A percentile compares a stretch with the other conserved stretches of the same genome.
Conservation (phyloP, 163 green algal genomes). For the Volvox carteri region DNA sequence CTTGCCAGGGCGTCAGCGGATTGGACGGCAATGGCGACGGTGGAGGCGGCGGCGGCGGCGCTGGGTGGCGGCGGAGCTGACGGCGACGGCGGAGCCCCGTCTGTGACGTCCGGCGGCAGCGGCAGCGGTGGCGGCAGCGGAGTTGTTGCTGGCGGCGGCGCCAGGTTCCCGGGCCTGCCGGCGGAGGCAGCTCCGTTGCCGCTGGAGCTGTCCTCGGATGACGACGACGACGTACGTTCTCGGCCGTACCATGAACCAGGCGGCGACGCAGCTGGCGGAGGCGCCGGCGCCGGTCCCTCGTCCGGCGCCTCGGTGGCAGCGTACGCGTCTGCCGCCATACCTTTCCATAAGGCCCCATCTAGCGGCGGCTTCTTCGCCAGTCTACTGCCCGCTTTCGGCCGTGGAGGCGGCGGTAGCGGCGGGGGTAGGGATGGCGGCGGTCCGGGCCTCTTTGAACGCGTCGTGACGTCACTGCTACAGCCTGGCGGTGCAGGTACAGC, state of each 20-base stretch:
- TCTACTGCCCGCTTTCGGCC: conserved; percentile 41
- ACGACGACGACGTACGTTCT: background rate
- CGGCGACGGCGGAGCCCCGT: background rate
- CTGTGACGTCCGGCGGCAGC: background rate
- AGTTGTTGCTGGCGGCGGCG: background rate
- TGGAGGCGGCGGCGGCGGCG: background rate
- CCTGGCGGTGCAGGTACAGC: background rate
- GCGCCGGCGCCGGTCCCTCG: background rate
- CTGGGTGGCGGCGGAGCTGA: conserved; percentile 1
- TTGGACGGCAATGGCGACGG: background rate
- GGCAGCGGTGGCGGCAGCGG: background rate
- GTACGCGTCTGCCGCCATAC: conserved; percentile 28
- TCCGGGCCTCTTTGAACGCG: conserved; percentile 16
- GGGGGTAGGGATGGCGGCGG: background rate
- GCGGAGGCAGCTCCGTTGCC: background rate
- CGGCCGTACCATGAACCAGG: background rate
- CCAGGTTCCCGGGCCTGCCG: conserved; percentile 6
- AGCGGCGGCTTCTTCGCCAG: conserved; percentile 1
- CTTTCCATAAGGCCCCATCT: conserved; percentile 37
- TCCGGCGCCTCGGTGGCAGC: background rate
- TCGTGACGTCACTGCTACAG: conserved; percentile 30
- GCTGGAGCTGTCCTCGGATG: conserved; percentile 19
- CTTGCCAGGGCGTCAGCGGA: background rate
- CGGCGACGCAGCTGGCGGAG: background rate
- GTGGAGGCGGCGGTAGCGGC: background rate